Evolutionary conservation across 2,329 filamentous ascomycete genomes (phyloP).

Genomic region (Lachnellula cervina): DNA sequence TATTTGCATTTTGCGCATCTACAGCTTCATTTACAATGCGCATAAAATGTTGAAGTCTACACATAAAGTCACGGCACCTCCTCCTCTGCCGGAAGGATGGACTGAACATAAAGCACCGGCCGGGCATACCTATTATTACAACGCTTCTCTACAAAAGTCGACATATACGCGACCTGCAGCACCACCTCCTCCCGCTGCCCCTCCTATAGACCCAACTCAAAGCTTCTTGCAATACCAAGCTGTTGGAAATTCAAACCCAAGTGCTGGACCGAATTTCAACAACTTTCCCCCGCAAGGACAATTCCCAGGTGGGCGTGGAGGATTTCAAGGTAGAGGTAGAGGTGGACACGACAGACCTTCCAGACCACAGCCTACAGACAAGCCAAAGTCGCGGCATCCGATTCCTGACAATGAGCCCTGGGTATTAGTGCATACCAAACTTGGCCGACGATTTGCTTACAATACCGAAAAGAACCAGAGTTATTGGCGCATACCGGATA

Average conservation of each 20-base stretch:
- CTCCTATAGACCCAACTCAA: slow-evolving; percentile 30
- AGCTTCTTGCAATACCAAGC: slow-evolving; percentile 41
- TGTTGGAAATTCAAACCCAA: slow-evolving; percentile 36
- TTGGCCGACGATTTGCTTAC: slow-evolving; percentile 84
- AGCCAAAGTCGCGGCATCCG: slow-evolving; percentile 70
- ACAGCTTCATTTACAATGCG: slow-evolving; percentile 4
- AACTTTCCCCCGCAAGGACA: slow-evolving; percentile 17
- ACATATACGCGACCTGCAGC: slow-evolving; percentile 74
- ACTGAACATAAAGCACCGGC: slow-evolving; percentile 88
- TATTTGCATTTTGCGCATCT: slow-evolving; percentile 7
- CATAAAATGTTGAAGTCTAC: slow-evolving; percentile 68
- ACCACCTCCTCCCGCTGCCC: slow-evolving; percentile 21
- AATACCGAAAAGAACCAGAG: slow-evolving; percentile 82
- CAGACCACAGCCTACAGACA: slow-evolving; percentile 66
- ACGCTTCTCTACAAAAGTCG: slow-evolving; percentile 74
- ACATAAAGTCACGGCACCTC: slow-evolving; percentile 52
- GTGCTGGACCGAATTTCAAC: slow-evolving; percentile 32
- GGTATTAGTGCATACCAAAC: slow-evolving; percentile 89
- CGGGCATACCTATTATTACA: slow-evolving; percentile 82
- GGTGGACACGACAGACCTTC: slow-evolving; percentile 48
- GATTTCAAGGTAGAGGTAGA: slow-evolving; percentile 45
- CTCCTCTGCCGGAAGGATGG: slow-evolving; percentile 75
- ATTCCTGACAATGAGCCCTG: slow-evolving; percentile 84
- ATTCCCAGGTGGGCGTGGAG: slow-evolving; percentile 31
- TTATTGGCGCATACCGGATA: slow-evolving; percentile 90